phyloP scores from a whole-genome alignment of 1,284 basidiomycete genomes.

The Mycena citricolor region DNA sequence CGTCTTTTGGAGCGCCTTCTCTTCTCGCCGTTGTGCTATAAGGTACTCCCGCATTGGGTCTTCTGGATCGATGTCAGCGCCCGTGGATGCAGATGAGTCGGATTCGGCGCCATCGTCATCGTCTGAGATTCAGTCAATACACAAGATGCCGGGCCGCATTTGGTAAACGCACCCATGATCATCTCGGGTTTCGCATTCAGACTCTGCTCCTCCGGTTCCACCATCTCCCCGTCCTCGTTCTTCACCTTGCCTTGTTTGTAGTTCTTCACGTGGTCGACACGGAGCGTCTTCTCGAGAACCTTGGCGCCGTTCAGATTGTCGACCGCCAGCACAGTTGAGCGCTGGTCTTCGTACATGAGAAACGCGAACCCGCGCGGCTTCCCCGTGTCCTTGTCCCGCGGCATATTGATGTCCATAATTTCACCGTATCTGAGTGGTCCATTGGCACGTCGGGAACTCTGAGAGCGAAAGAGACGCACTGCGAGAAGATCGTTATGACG shows the following conservation, averaged over 20 bases:
- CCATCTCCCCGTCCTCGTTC: slow-evolving; percentile 85
- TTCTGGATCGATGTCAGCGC: slow-evolving; percentile 83
- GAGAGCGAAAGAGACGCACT: slow-evolving; percentile 75
- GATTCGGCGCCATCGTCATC: slow-evolving; percentile 52
- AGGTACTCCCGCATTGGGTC: slow-evolving; percentile 97
- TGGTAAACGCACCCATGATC: slow-evolving; percentile 56
- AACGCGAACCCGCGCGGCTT: slow-evolving; percentile 93
- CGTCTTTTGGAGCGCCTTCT: slow-evolving; percentile 57
- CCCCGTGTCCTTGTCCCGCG: slow-evolving; percentile 87
- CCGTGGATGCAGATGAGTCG: slow-evolving; percentile 66
- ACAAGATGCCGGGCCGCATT: too few relatives aligned
- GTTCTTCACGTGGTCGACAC: slow-evolving; percentile 93
- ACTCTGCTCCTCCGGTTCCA: slow-evolving; percentile 82
- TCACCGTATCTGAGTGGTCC: slow-evolving; percentile 78
- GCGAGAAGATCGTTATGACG: slow-evolving; percentile 96
- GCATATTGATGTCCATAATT: slow-evolving; percentile 92
- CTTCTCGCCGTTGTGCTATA: slow-evolving; percentile 65
- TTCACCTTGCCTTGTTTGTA: slow-evolving; percentile 87
- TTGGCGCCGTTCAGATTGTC: slow-evolving; percentile 97
- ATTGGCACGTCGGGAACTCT: slow-evolving; percentile 3
- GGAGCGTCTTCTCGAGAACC: slow-evolving; percentile 82
- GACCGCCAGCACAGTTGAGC: slow-evolving; percentile 93
- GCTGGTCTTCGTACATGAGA: slow-evolving; percentile 98
- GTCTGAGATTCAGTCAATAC: background rate
- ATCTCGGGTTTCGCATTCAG: slow-evolving; percentile 82